Evolutionary conservation across 352 stramenopile genomes (phyloP).

Genomic region (Phytophthora foliorum): DNA sequence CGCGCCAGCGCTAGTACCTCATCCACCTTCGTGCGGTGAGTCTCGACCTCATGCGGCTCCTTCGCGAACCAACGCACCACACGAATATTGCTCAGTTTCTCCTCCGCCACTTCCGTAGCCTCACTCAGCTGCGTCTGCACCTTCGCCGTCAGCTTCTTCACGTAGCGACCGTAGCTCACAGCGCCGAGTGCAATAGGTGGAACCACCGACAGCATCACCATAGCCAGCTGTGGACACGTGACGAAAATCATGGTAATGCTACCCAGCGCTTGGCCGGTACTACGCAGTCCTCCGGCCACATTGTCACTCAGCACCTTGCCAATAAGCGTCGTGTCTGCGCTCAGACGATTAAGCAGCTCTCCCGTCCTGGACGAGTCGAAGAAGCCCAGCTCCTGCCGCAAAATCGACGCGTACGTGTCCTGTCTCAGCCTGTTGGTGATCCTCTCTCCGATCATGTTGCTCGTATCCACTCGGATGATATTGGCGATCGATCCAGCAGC

Average conservation of each 20-base stretch:
- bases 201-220: conserved; percentile 92
- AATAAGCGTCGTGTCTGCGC: conserved; percentile 92
- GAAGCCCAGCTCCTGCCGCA: conserved; percentile 92
- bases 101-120: conserved; percentile 93
- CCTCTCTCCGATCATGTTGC: conserved; percentile 89
- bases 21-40: conserved; percentile 66
- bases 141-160: conserved; percentile 87
- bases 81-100: conserved; percentile 93
- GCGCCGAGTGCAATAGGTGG: conserved; percentile 92
- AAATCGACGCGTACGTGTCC: conserved; percentile 82
- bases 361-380: conserved; percentile 92
- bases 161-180: conserved; percentile 87
- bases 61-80: conserved; percentile 94
- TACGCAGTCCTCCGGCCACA: conserved; percentile 79
- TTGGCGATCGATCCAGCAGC: conserved; percentile 75
- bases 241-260: conserved; percentile 93
- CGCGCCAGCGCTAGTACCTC: conserved; percentile 70
- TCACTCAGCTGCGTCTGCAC: conserved; percentile 94
- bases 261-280: conserved; percentile 81
- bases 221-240: conserved; percentile 91
- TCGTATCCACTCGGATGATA: conserved; percentile 78
- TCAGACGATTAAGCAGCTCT: conserved; percentile 93
- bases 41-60: conserved; percentile 75
- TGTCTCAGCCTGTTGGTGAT: conserved; percentile 85
- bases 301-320: conserved; percentile 95